Conservation (phyloP, 2,329 filamentous ascomycete species). For the Stemphylium lycopersici region DNA sequence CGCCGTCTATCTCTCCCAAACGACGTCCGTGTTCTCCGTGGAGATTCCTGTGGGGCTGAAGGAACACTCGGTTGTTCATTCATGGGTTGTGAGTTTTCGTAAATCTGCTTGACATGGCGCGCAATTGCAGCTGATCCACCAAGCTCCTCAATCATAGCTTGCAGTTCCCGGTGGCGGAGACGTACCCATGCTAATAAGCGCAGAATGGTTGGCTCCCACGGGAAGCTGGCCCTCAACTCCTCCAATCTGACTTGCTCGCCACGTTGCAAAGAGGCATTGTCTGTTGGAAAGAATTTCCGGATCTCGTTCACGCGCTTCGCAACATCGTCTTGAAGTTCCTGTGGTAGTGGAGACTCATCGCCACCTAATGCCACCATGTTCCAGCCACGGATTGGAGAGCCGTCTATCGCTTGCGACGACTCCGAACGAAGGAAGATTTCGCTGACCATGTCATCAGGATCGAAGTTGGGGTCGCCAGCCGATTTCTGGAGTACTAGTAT, state of each 20-base stretch:
- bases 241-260: constrained; percentile 51
- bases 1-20: constrained; percentile 35
- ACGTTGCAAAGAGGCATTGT: constrained; percentile 38
- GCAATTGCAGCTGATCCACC: constrained; percentile 54
- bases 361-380: constrained; percentile 46
- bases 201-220: constrained; percentile 58
- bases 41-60: constrained; percentile 17
- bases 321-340: constrained; percentile 45
- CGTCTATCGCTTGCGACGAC: constrained; percentile 13
- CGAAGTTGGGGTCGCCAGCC: constrained; percentile 40
- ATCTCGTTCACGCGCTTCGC: constrained; percentile 50
- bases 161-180: constrained; percentile 54
- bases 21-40: constrained; percentile 35
- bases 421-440: constrained; percentile 50
- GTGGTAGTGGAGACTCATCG: constrained; percentile 45
- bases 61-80: constrained; percentile 4
- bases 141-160: constrained; percentile 48
- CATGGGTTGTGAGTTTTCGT: constrained; percentile 19
- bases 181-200: constrained; percentile 56
- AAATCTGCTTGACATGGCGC: constrained; percentile 33
- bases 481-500: constrained; percentile 52
- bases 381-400: constrained; percentile 42
- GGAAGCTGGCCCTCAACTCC: constrained; percentile 53
- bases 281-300: constrained; percentile 38
- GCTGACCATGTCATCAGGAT: constrained; percentile 50